Conservation (phyloP, 2,329 filamentous ascomycete genomes). For the Phaeosphaeriaceae sp. region DNA sequence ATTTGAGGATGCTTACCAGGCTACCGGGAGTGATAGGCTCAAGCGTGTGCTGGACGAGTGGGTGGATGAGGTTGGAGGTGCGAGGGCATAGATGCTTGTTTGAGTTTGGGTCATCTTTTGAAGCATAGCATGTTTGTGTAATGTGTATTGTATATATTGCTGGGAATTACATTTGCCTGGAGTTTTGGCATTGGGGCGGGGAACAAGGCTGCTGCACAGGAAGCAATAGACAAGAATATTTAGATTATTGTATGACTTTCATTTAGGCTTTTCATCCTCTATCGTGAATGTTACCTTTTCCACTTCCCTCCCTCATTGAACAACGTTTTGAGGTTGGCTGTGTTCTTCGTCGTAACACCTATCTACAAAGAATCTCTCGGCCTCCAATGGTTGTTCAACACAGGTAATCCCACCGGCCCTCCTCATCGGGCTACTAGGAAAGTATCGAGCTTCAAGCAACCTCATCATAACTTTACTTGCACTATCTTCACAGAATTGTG, state of each 20-base stretch:
- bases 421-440: not conserved
- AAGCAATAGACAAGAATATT: not conserved
- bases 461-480: not conserved
- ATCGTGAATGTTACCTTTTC: no score
- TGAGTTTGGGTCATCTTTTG: not conserved
- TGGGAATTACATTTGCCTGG: not conserved
- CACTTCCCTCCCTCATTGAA: not conserved
- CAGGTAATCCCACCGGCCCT: not conserved
- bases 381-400: not conserved
- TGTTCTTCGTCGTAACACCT: not conserved
- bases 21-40: conserved; percentile 19
- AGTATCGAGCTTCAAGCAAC: not conserved
- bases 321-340: not conserved
- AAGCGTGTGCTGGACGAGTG: conserved; percentile 12
- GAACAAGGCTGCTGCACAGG: not conserved
- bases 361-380: not conserved
- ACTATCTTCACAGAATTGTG: not conserved
- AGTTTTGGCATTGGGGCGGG: not conserved
- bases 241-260: not conserved
- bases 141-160: not conserved
- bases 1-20: conserved; percentile 19
- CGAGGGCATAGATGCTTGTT: not conserved
- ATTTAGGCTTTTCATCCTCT: not conserved
- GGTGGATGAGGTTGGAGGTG: conserved; percentile 8
- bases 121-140: not conserved